phyloP scores from a whole-genome alignment of 2,329 filamentous ascomycete genomes.

The Fusarium xylarioides region DNA sequence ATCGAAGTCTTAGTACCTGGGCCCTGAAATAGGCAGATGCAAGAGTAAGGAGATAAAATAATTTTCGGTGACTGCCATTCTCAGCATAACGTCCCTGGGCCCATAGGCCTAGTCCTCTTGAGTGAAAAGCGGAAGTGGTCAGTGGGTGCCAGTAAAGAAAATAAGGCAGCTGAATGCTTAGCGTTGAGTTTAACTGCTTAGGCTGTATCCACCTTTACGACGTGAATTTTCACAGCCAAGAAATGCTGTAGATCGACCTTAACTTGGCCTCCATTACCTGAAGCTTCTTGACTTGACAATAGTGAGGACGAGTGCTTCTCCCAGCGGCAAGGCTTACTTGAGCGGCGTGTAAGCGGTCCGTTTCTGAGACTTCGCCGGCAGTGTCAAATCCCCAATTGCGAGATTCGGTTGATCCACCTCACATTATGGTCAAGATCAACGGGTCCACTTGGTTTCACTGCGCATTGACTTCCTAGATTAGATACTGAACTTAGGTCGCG shows the following conservation, averaged over 20 bases:
- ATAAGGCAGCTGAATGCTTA: neutral
- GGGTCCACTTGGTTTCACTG: neutral
- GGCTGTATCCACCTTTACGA: neutral
- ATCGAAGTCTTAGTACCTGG: accelerated
- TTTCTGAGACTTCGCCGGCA: neutral
- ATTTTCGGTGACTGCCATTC: neutral
- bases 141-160: neutral
- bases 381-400: neutral
- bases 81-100: neutral
- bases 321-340: accelerated
- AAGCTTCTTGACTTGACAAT: neutral
- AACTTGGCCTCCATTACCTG: neutral
- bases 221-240: neutral
- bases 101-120: neutral
- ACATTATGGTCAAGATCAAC: neutral
- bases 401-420: neutral
- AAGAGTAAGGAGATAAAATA: neutral
- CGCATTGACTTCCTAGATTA: neutral
- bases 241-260: neutral
- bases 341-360: neutral
- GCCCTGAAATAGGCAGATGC: neutral
- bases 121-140: neutral
- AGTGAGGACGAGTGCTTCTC: accelerated
- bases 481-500: neutral
- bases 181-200: neutral